Evolutionary conservation across 257 asterid species (phyloP).

Genomic region (Cruciata laevipes): DNA sequence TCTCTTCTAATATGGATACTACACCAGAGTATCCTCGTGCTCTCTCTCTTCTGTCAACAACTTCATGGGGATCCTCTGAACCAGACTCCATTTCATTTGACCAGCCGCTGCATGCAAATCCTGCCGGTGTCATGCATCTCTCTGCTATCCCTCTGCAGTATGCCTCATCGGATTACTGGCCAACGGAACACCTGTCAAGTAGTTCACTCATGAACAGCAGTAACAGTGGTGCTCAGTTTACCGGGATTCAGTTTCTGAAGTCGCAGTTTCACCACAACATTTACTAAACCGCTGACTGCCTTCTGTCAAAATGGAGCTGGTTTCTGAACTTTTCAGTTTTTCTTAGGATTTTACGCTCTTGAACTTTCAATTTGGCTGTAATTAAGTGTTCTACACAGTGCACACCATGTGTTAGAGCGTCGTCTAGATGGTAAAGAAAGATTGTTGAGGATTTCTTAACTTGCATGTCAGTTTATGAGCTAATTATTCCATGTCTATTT

Average conservation of each 20-base stretch:
- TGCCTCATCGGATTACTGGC: slow-evolving; percentile 56
- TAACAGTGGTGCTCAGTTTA: slow-evolving; percentile 26
- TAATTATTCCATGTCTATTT: too few relatives aligned
- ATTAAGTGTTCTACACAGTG: neutral
- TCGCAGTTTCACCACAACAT: slow-evolving; percentile 40
- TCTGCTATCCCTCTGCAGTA: slow-evolving; percentile 42
- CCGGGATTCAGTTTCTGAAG: slow-evolving; percentile 40
- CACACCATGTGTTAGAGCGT: neutral
- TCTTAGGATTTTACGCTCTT: neutral
- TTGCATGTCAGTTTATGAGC: neutral
- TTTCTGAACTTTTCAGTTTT: neutral
- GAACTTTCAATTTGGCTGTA: slow-evolving; percentile 5
- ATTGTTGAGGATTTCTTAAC: neutral
- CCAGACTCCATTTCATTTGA: slow-evolving; percentile 33
- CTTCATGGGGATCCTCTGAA: slow-evolving; percentile 53
- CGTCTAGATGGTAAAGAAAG: neutral
- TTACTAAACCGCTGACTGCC: slow-evolving; percentile 23
- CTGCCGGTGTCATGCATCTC: slow-evolving; percentile 21
- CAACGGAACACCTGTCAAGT: slow-evolving; percentile 31
- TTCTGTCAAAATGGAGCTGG: neutral
- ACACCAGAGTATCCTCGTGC: slow-evolving; percentile 61
- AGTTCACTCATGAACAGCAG: slow-evolving; percentile 25
- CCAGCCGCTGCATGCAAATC: slow-evolving; percentile 31
- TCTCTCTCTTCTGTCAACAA: slow-evolving; percentile 99
- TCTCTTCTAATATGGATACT: slow-evolving; percentile 40